Base-by-base conservation (phyloP, 1,284 basidiomycete genomes). In the Melampsora larici-populina region DNA sequence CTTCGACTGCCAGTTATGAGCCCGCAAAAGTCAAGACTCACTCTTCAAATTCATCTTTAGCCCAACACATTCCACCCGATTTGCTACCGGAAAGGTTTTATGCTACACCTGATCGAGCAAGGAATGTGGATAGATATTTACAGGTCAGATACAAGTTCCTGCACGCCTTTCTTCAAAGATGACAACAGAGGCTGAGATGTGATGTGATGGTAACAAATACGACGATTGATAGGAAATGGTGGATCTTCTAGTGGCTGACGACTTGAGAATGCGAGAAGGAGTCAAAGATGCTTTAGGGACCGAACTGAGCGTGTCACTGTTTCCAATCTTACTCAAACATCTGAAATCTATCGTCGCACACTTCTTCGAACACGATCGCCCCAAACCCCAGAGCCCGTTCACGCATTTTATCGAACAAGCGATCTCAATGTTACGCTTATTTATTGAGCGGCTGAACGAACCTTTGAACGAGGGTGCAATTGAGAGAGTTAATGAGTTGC, bases 211-310 rank as follows among this genome's bases (percentile, higher is more conserved):
- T 46, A 4, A 46, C 43, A 46, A 46, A 46, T 1, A 46, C 17
- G 43, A 46, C 17, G 13, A 46, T 46, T 15, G 15, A 21, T 86
- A 86, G 24, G 88, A 90, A 78, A 86, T 92, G 48, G 90, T 92
- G n/a, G 88, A 89, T 64, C 85, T 91, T 65, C 85, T 94, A 48
- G 85, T 91, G 17, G 86, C 87, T 43, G 88, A 89, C 26, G 87
- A 88, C 70, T 86, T 89, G 2, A 86, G 89, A 68, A 88, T 90
- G 40, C 88, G 92, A 21, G 91, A 94, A 81, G 87, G 89, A 6
- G 90, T 91, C 3, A 88, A 89, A 81, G 92, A 93, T 79, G 92
- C 92, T 0, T 84, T 95, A 9, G 92, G 93, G 3, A 86, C 87
- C 9, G 93, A 95, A 82, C 85, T 94, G 36, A 90, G 89, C 79